Evolutionary conservation across 805 yeast genomes (phyloP), one percentile per base, ranked within the genome.

Genomic region (Candida sonorensis): DNA sequence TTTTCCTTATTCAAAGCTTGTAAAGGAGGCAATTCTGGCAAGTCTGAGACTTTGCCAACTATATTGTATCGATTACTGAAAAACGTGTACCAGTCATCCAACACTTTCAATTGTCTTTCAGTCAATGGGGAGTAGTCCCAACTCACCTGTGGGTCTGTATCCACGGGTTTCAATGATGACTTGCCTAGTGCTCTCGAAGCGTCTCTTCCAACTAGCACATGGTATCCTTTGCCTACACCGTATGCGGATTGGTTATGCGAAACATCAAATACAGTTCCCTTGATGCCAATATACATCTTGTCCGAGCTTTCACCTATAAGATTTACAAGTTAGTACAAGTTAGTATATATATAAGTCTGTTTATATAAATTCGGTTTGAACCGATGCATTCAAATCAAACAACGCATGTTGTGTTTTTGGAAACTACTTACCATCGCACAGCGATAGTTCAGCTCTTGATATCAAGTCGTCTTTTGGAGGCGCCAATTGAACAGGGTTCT

Each of bases 181-280:
- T 77, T 72, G 2, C 83, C 95, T 33, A 85, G 61, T 2, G 90
- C 81, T 36, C 92, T 61, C 21, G 84, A 73, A 15, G 84, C 83
- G 44, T 85, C 95, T 41, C 71, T 74, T 5, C 90, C 95, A 8
- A 77, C 83, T 26, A 85, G 66, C 6, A 66, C 73, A 46, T 75
- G 77, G 55, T 85, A 86, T 15, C 79, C 76, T 38, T 75, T 72
- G 0, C 87, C 88, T 3, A 80, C 79, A 0, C 94, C 95, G 51
- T 85, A 85, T 24, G 77, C 78, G 11, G 69, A 72, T 10, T 53
- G 45, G 48, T 84, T 85, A 28, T 61, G 51, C 0, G 83, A 69
- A 8, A 86, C 95, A 48, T 85, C 95, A 53, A 83, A 86, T 9
- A 86, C 74, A 2, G 66, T 66, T 14, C 94, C 92, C 39, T 77